Evolutionary conservation across 2,329 filamentous ascomycete genomes (phyloP).

Genomic region (Colletotrichum cereale): DNA sequence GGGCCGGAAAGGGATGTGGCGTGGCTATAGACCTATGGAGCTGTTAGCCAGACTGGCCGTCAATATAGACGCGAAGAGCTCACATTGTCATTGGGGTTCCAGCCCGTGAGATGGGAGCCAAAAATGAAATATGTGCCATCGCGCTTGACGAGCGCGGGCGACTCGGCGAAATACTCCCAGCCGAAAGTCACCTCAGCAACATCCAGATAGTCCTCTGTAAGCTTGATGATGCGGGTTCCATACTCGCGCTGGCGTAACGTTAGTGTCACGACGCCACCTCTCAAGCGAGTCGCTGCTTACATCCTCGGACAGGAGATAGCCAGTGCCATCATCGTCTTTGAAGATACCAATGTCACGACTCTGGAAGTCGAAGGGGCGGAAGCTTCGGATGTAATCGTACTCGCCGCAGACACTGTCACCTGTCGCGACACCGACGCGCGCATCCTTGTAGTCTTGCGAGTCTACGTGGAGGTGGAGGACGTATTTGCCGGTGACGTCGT

Average conservation of each 20-base stretch:
- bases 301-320: conserved; percentile 73
- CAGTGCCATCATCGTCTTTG: conserved; percentile 71
- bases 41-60: background rate
- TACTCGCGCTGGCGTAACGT: conserved; percentile 31
- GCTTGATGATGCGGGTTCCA: conserved; percentile 61
- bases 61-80: background rate
- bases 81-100: conserved; percentile 74
- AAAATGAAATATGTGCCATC: conserved; percentile 75
- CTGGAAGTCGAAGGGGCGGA: conserved; percentile 49
- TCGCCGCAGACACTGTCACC: conserved; percentile 70
- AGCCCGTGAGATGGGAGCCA: conserved; percentile 67
- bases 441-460: conserved; percentile 70
- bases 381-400: conserved; percentile 58
- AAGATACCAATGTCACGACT: conserved; percentile 72
- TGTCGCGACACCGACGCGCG: conserved; percentile 74
- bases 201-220: conserved; percentile 69
- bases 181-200: conserved; percentile 62
- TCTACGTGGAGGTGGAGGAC: conserved; percentile 81
- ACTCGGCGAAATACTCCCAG: conserved; percentile 68
- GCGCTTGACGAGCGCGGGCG: conserved; percentile 73
- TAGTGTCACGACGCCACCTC: background rate
- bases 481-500: conserved; percentile 72
- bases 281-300: conserved; percentile 51
- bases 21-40: conserved; percentile 62
- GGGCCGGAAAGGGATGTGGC: conserved; percentile 68